Evolutionary conservation across 768 basidiomycete species (phyloP), one percentile per base, ranked within the genome.

Genomic region (Mycena filopes): DNA sequence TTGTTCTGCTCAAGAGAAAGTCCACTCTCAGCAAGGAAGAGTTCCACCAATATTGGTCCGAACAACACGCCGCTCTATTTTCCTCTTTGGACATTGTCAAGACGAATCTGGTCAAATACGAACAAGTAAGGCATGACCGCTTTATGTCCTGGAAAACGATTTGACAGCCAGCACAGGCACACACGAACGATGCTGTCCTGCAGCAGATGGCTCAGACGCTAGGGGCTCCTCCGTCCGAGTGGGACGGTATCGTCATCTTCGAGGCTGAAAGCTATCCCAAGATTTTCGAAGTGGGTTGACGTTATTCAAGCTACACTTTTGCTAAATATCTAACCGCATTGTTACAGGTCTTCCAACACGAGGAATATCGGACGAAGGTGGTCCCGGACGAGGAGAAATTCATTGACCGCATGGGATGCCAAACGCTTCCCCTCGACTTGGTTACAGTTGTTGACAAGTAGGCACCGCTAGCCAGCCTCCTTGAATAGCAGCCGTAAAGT

Each of bases 61-160:
- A 72, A 20, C 70, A 69, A 0, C 77, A 79, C 57, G 70, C 70
- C 21, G 55, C 70, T 21, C 59, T 74, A 11, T 78, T 80, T 66
- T 59, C 65, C 20, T 76, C 74, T 1, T 70, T 78, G 43, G 73
- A 73, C 15, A 71, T 79, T 18, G 77, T 74, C 29, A 75, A 77
- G 69, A 74, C 59, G 46, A 78, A 80, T 45, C 61, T 76, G 38
- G 70, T 77, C 28, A 78, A 77, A 45, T 79, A 78, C 60, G 77
- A 81, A 55, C 76, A 79, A 74, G 79, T 78, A 28, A 43, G 68
- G 40, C 6, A 20, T 23, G n/a, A 1, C 36, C 23, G 21, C 11
- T 16, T 6, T 41, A 8, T 28, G 6, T 18, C n/a, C n/a, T 48
- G 16, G 6, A 26, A 1, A 48, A 11, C 26, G 46, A 4, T 18